Evolutionary conservation across 2,329 filamentous ascomycete species (phyloP), one percentile per base, ranked within the genome.

Genomic region (Colletotrichum phormii): DNA sequence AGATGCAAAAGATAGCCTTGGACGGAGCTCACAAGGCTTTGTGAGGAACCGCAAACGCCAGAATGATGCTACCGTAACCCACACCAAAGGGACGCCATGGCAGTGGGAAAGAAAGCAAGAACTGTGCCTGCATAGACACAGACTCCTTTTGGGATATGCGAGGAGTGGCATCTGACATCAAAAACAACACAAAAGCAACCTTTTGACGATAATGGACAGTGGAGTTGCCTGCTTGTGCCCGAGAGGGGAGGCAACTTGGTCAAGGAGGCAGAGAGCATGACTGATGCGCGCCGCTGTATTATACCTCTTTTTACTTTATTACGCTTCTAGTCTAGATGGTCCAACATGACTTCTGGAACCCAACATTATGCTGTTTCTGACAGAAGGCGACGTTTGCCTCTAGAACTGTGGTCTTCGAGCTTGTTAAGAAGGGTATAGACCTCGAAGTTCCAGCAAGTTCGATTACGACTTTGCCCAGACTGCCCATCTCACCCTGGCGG

Each of bases 161-260:
- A 26, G 55, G 33, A 55, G 59, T 18, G 18, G 55, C 18, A 58
- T 31, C 51, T 61, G 53, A 60, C 22, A 65, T 33, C 29, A 55
- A 53, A 69, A 26, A 63, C 31, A 37, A 64, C 60, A 49, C 26
- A 65, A 61, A 59, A 61, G 61, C 71, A 67, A 71, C 46, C 46
- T 29, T 59, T 74, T 69, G 57, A 72, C 69, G 70, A 72, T 74
- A 72, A 74, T 74, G 69, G 69, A 69, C 60, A 59, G 72, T 64
- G 55, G 59, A n/a, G 51, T 37, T 37, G 61, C 55, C 51, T 64
- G 61, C 54, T 31, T 64, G 57, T 71, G 31, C 51, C 66, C 51
- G 29, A 59, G 22, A 49, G 57, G 37, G 37, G 46, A 15, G 49
- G 35, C 51, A 53, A 33, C 26, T n/a, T 54, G 58, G 58, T 63